phyloP scores from a whole-genome alignment of 1,284 basidiomycete species.

The Cystobasidium sp. region DNA sequence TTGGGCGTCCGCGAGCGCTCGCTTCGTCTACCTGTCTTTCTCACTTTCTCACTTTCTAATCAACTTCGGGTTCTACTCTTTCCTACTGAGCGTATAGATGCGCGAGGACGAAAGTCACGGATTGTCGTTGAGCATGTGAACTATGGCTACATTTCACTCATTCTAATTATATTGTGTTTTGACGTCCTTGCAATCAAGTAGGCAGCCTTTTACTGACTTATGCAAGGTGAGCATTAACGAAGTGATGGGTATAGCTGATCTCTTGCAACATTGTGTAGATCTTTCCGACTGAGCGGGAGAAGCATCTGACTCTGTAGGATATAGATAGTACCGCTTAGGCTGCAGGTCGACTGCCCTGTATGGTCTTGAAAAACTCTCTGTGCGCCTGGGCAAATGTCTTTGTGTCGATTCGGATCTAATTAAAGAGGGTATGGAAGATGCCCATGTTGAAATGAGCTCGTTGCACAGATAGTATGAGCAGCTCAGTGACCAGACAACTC shows the following conservation, averaged over 20 bases:
- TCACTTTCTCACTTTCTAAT: no score
- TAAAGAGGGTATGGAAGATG: not conserved
- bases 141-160: constrained; percentile 17
- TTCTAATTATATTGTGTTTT: not conserved
- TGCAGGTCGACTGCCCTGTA: constrained; percentile 8
- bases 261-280: no score
- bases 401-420: constrained; percentile 19
- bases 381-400: constrained; percentile 28
- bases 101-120: not conserved
- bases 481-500: not conserved
- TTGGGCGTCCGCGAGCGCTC: no score
- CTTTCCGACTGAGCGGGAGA: no score
- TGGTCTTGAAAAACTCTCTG: constrained; percentile 35
- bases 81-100: no score
- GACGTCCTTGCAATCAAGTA: no score
- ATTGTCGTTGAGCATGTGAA: not conserved
- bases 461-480: not conserved
- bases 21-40: no score
- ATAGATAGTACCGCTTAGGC: not conserved
- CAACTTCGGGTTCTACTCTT: no score
- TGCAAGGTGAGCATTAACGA: no score
- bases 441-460: not conserved
- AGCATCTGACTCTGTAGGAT: no score
- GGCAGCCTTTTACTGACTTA: no score
- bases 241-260: no score